Base-by-base conservation (phyloP, 306 rosid genomes). In the Quercus robur region DNA sequence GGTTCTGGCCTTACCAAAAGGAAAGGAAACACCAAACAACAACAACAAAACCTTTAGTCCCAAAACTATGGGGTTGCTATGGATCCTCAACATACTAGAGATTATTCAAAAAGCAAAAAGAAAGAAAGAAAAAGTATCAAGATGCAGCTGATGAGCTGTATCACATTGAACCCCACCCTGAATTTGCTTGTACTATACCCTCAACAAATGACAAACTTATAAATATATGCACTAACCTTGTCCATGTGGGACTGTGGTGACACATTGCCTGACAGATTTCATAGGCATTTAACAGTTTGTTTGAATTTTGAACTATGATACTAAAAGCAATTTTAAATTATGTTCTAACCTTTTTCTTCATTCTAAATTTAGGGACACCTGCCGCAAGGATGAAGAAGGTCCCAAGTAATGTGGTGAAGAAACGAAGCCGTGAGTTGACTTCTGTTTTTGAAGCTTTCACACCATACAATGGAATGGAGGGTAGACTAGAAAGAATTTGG, bases 301-400 rank as follows among this genome's bases (percentile, higher is more conserved):
- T 23, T 23, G 52, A 67, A 67, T 18, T 30, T 17, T 33, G 33
- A 51, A 59, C 69, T 35, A 26, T 44, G 14, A 35, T 31, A 17
- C 38, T 4, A 46, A 28, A 56, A 59, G 80, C 63, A 21, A 7
- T 55, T 74, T 25, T 19, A 25, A 30, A 72, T 31, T 69, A 35
- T 35, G 2, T 28, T 56, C 12, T 10, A 38, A n/a, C 25, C 4
- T 0, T 3, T 73, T 41, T 54, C 54, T 51, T 84, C 25, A 58
- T 59, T 33, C 63, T 17, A 54, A 70, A 68, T 83, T 76, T 64
- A 95, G 99, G 99, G 75, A 95, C 99, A 51, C 99, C 99, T 77
- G 99, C 99, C 71, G 97, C 99, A 33, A 91, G 96, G 87, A 95
- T 95, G 99, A 95, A 89, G 80, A 95, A 95, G 84, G 98, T 95